A percentile compares a stretch with the other conserved stretches of the same genome.
These are phyloP conservation scores for Carex myosuroides DNA, from an alignment of 176 grass and related monocot species.

Conservation along the genomic window DNA sequence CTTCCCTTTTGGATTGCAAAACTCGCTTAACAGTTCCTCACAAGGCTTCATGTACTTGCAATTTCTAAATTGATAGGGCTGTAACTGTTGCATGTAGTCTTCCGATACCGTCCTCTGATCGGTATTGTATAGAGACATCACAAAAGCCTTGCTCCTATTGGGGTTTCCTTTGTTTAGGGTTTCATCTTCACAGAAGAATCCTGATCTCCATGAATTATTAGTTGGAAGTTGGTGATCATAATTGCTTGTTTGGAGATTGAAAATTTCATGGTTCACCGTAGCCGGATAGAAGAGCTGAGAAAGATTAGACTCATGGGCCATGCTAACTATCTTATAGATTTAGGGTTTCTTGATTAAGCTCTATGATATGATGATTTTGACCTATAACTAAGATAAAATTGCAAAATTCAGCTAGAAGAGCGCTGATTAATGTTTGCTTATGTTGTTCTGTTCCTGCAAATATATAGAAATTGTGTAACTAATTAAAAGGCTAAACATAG, in stretches of 20 bases:
- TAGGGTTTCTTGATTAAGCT: background rate
- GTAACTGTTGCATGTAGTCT: slow-evolving; percentile 15
- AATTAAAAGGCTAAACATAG: background rate
- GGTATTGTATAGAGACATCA: background rate
- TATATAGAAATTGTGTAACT: background rate
- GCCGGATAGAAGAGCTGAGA: slow-evolving; percentile 9
- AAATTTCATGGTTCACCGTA: slow-evolving; percentile 9
- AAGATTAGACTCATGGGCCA: slow-evolving; percentile 2
- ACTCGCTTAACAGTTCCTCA: slow-evolving; percentile 39
- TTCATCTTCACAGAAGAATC: slow-evolving; percentile 6
- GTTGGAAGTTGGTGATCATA: slow-evolving; percentile 9
- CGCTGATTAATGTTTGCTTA: background rate
- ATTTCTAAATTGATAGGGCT: slow-evolving; percentile 31
- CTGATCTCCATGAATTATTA: slow-evolving; percentile 20
- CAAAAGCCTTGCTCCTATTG: background rate
- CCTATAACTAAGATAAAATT: background rate
- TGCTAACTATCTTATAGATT: background rate
- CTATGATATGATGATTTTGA: background rate
- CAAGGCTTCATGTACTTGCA: slow-evolving; percentile 39
- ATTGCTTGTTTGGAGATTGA: slow-evolving; percentile 13
- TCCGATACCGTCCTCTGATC: background rate
- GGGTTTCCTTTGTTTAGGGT: slow-evolving; percentile 18
- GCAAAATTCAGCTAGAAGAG: background rate
- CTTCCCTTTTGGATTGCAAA: slow-evolving; percentile 39
- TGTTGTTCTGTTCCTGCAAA: background rate